phyloP scores from a whole-genome alignment of 2,329 filamentous ascomycete species.

The Nectriaceae sp. region DNA sequence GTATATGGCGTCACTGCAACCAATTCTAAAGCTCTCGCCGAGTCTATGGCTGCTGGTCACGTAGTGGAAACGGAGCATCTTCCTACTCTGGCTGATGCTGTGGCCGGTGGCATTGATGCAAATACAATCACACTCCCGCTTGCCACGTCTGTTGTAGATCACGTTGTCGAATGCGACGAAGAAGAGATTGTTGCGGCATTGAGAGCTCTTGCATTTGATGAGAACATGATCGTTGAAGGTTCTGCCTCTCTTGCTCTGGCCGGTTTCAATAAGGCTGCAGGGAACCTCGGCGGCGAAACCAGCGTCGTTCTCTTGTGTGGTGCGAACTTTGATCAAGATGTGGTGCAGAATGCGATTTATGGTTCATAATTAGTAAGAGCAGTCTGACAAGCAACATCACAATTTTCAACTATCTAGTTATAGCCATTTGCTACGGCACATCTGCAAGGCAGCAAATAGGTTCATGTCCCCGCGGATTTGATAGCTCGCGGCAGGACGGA shows the following conservation, averaged over 20 bases:
- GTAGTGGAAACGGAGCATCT: slow-evolving; percentile 25
- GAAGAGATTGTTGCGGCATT: slow-evolving; percentile 15
- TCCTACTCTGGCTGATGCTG: slow-evolving; percentile 23
- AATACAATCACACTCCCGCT: slow-evolving; percentile 23
- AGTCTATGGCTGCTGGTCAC: slow-evolving; percentile 17
- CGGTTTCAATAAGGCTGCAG: slow-evolving; percentile 18
- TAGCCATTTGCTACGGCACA: too few relatives aligned
- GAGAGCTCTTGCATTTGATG: slow-evolving; percentile 16
- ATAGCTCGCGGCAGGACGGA: too few relatives aligned
- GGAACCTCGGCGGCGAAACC: slow-evolving; percentile 10
- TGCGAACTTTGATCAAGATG: too few relatives aligned
- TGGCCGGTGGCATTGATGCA: slow-evolving; percentile 25
- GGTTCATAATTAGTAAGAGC: too few relatives aligned
- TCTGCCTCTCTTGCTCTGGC: slow-evolving; percentile 24
- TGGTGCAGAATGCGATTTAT: too few relatives aligned
- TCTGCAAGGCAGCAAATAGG: too few relatives aligned
- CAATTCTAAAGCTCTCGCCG: slow-evolving; percentile 23
- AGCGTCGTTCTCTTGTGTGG: slow-evolving; percentile 21
- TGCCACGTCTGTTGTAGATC: slow-evolving; percentile 20
- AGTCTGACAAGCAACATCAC: too few relatives aligned
- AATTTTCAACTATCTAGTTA: too few relatives aligned
- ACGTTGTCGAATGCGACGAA: slow-evolving; percentile 23
- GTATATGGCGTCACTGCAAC: slow-evolving; percentile 22
- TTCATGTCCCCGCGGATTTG: too few relatives aligned
- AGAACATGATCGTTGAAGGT: slow-evolving; percentile 28